Conservation (phyloP, 148 eudicot species). For the Amaranthus hypochondriacus region DNA sequence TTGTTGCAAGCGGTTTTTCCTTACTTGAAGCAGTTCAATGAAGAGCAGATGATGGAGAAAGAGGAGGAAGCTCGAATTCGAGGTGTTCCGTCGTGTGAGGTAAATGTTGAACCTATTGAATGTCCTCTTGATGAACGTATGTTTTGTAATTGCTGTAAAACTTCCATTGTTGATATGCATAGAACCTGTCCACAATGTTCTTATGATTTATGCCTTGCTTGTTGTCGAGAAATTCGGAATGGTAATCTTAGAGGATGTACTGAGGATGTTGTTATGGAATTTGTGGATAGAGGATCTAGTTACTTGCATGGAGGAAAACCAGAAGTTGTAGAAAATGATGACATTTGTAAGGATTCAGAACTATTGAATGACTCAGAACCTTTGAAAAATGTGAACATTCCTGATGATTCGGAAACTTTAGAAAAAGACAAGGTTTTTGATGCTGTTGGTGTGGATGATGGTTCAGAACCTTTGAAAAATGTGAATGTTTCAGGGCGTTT, state of each 20-base stretch:
- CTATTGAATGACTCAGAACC: background rate
- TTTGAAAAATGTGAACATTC: background rate
- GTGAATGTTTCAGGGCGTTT: background rate
- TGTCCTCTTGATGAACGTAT: slow-evolving; percentile 45
- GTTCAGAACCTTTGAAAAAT: background rate
- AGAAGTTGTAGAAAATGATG: background rate
- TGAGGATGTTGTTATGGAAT: slow-evolving; percentile 33
- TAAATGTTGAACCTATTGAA: slow-evolving; percentile 22
- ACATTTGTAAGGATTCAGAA: background rate
- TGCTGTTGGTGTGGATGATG: background rate
- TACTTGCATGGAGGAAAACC: slow-evolving; percentile 39
- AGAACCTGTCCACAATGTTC: slow-evolving; percentile 50
- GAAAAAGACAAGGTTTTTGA: background rate
- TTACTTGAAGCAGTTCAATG: slow-evolving; percentile 40
- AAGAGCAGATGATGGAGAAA: slow-evolving; percentile 53
- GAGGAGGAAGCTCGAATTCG: slow-evolving; percentile 47
- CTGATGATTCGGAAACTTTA: background rate
- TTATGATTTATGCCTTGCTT: slow-evolving; percentile 64
- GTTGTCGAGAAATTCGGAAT: slow-evolving; percentile 58
- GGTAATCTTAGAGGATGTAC: slow-evolving; percentile 40
- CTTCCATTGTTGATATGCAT: slow-evolving; percentile 64
- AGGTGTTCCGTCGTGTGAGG: slow-evolving; percentile 34
- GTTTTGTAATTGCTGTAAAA: slow-evolving; percentile 51
- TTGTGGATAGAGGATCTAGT: slow-evolving; percentile 22
- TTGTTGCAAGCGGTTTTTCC: slow-evolving; percentile 47